Percentiles rank a stretch among this genome's conserved stretches.
These are phyloP conservation scores for Ampelocalamus luodianensis DNA, from an alignment of 176 grass and related monocot species.

Conservation along the genomic window DNA sequence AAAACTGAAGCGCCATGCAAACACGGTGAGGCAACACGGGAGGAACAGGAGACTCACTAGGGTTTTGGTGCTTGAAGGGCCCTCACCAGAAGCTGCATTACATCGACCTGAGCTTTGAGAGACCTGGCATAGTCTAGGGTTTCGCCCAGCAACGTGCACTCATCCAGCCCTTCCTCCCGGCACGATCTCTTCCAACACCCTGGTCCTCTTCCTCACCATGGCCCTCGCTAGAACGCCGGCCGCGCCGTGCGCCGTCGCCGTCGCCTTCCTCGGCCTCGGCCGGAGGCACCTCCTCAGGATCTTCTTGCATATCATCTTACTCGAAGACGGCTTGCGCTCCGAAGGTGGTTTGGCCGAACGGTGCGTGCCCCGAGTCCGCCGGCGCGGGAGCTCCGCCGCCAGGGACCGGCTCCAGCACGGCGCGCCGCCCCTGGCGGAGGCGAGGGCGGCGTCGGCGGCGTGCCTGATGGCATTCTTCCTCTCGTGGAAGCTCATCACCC, in stretches of 20 bases:
- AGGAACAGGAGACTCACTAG: neutral
- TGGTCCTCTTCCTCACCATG: conserved; percentile 53
- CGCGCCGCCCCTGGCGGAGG: conserved; percentile 43
- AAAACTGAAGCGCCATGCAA: neutral
- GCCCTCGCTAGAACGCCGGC: conserved; percentile 49
- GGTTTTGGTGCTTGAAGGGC: conserved; percentile 48
- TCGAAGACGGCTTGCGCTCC: neutral
- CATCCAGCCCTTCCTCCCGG: conserved; percentile 67
- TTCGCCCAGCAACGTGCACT: conserved; percentile 67
- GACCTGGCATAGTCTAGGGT: conserved; percentile 73
- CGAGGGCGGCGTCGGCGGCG: conserved; percentile 64
- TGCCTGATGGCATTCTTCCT: conserved; percentile 59
- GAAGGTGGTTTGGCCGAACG: neutral
- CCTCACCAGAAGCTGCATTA: conserved; percentile 67
- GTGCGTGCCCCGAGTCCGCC: neutral
- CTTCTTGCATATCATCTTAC: conserved; percentile 31
- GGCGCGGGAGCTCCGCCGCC: conserved; percentile 45
- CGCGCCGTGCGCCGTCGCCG: neutral
- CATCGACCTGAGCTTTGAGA: conserved; percentile 73
- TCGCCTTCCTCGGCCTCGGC: conserved; percentile 25
- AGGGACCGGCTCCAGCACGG: conserved; percentile 55
- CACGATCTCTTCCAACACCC: conserved; percentile 56
- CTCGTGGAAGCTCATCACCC: conserved; percentile 51
- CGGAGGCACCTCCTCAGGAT: conserved; percentile 39
- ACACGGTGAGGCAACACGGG: neutral